Base-by-base conservation (phyloP, 352 stramenopile genomes). In the Globisporangium splendens region DNA sequence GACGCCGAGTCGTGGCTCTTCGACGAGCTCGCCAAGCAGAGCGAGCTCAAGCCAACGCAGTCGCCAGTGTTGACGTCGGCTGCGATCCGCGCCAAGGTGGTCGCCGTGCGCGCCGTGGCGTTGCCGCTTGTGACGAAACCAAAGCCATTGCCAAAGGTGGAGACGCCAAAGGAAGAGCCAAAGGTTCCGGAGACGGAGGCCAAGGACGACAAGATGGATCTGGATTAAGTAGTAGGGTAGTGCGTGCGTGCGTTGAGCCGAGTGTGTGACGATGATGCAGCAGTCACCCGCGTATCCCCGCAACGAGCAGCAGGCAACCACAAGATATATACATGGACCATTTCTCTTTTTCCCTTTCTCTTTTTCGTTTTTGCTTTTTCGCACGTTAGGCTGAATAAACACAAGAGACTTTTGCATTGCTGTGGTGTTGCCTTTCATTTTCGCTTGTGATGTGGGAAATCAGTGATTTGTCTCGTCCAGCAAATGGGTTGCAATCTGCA, bases 121-220 rank as follows among this genome's bases (percentile, higher is more conserved):
- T 83, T 96, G 58, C 95, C 96, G 21, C 96, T 99, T 63, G 96
- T 98, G 67, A 97, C 96, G 64, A 99, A 99, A 82, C 96, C 96
- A 13, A 98, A 98, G 71, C 90, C 89, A 51, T 49, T 79, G 47
- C 83, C 83, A 1, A 93, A 93, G 79, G 76, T 88, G 17, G 86
- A 95, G 70, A 72, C 72, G 38, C 77, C 81, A 7, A 54, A 69
- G 21, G 57, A 75, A 12, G 65, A 82, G 54, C 47, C 69, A 2
- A 59, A 70, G 46, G 28, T 66, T 17, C 41, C 72, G 61, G 65
- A 77, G 35, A 47, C 49, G 13, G 72, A 86, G 35, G 62, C 62
- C 44, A 82, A 86, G 72, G 66, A 73, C 12, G 79, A 93, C 48
- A 94, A 94, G 70, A 95, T 95, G 85, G 85, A 95, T 55, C 69